These are phyloP conservation scores for Pseudogymnoascus sp. DNA, from an alignment of 2,329 filamentous ascomycete genomes.

Conservation along the genomic window DNA sequence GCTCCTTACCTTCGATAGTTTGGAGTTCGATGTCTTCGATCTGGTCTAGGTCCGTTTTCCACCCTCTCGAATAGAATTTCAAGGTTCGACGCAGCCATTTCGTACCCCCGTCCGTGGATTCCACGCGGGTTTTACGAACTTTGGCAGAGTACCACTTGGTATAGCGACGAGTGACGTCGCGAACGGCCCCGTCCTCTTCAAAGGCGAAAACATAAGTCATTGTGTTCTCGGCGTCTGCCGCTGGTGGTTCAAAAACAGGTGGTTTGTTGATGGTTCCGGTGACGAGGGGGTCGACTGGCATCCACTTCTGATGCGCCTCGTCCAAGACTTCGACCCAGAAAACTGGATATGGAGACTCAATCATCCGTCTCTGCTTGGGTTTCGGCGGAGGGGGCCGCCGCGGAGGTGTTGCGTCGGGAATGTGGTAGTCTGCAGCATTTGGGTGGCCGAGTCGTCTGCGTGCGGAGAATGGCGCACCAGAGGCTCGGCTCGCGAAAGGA, in stretches of 20 bases:
- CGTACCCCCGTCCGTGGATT: constrained; percentile 44
- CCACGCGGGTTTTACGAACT: constrained; percentile 73
- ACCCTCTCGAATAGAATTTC: constrained; percentile 38
- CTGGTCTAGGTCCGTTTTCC: constrained; percentile 61
- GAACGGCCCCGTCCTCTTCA: constrained; percentile 66
- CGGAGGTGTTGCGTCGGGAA: constrained; percentile 35
- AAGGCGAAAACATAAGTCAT: constrained; percentile 83
- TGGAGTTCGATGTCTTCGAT: constrained; percentile 73
- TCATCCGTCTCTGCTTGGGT: constrained; percentile 38
- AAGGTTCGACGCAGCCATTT: constrained; percentile 48
- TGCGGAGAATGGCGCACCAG: constrained; percentile 17
- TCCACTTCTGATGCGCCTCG: constrained; percentile 80
- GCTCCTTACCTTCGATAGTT: constrained; percentile 64
- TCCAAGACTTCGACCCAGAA: constrained; percentile 96
- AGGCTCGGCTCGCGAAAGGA: constrained; percentile 12
- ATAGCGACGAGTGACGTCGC: constrained; percentile 84
- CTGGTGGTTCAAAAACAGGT: constrained; percentile 71
- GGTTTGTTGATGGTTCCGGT: constrained; percentile 72
- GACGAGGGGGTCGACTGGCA: constrained; percentile 76
- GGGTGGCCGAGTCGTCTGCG: constrained; percentile 28
- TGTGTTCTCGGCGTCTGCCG: constrained; percentile 65
- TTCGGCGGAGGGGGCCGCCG: constrained; percentile 30
- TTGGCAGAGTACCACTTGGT: constrained; percentile 85
- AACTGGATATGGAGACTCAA: constrained; percentile 70
- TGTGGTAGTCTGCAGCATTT: constrained; percentile 42